A percentile compares a stretch with the other conserved stretches of the same genome.
phyloP scores from a whole-genome alignment of 306 rosid genomes.

The Urtica urens region DNA sequence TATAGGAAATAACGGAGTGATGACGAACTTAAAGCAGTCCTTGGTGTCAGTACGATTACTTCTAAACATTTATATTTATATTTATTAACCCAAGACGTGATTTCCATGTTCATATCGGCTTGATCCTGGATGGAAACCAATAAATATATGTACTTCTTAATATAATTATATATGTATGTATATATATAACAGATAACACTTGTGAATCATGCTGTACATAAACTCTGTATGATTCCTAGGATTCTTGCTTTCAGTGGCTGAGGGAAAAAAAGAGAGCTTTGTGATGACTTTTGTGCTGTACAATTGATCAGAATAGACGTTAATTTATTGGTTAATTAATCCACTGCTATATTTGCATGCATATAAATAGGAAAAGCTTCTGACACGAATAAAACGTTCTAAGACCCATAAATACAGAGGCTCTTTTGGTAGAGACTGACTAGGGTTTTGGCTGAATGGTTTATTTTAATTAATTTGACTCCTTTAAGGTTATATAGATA shows the following conservation, averaged over 20 bases:
- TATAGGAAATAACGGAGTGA: conserved; percentile 21
- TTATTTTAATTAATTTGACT: conserved; percentile 1
- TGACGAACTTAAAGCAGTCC: conserved; percentile 27
- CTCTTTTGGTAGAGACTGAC: conserved; percentile 1
- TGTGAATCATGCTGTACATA: conserved; percentile 29
- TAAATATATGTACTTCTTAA: conserved; percentile 8
- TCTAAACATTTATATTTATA: not conserved
- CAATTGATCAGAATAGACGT: conserved; percentile 10
- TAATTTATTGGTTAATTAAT: conserved; percentile 10
- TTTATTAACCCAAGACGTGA: conserved; percentile 3
- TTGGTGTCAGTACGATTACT: conserved; percentile 52
- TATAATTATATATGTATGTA: conserved; percentile 8
- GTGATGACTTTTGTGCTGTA: conserved; percentile 26
- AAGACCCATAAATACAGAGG: conserved; percentile 1
- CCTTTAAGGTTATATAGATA: not conserved
- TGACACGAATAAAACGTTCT: conserved; percentile 1
- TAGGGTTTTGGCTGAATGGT: conserved; percentile 3
- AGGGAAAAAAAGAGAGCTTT: conserved; percentile 19
- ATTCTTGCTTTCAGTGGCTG: no score
- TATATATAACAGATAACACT: conserved; percentile 10
- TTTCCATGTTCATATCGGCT: conserved; percentile 21
- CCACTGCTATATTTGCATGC: conserved; percentile 5
- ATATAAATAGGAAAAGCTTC: conserved; percentile 7
- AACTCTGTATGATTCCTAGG: conserved; percentile 24
- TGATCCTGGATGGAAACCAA: conserved; percentile 11